Evolutionary conservation across 805 yeast genomes (phyloP).

Genomic region (Pichia nakasei): DNA sequence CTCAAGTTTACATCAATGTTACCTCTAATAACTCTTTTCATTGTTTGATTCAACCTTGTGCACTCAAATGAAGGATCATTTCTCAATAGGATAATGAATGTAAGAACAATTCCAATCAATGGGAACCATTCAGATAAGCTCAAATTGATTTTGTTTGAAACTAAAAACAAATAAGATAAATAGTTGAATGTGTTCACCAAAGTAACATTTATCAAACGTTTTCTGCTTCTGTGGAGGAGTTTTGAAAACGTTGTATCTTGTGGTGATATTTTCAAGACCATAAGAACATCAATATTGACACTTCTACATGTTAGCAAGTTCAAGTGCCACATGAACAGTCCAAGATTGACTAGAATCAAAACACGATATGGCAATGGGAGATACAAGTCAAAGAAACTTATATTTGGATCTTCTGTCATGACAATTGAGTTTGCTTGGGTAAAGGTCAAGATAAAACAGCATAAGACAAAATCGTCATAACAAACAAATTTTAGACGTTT

Average conservation of each 20-base stretch:
- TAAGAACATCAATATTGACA: constrained; percentile 36
- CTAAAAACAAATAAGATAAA: constrained; percentile 21
- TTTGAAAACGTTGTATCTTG: constrained; percentile 15
- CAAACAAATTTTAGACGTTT: too few species aligned
- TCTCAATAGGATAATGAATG: constrained; percentile 30
- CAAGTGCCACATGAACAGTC: constrained; percentile 45
- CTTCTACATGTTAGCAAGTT: constrained; percentile 33
- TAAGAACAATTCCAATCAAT: constrained; percentile 28
- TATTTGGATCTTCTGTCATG: background rate
- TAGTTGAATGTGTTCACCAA: constrained; percentile 22
- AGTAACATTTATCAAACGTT: constrained; percentile 16
- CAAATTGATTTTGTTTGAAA: constrained; percentile 18
- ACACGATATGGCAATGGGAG: constrained; percentile 45
- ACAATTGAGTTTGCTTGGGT: too few species aligned
- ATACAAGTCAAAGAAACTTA: constrained; percentile 1
- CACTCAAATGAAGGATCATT: constrained; percentile 24
- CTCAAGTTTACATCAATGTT: constrained; percentile 51
- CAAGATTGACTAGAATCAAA: constrained; percentile 39
- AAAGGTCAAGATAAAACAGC: too few species aligned
- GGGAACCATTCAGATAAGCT: constrained; percentile 29
- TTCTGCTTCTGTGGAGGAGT: constrained; percentile 13
- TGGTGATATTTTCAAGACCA: constrained; percentile 29
- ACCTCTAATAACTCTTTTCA: constrained; percentile 49
- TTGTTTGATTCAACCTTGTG: constrained; percentile 39
- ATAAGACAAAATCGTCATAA: too few species aligned